Evolutionary conservation across 257 asterid species (phyloP).

Genomic region (Thymus mandschuricus): DNA sequence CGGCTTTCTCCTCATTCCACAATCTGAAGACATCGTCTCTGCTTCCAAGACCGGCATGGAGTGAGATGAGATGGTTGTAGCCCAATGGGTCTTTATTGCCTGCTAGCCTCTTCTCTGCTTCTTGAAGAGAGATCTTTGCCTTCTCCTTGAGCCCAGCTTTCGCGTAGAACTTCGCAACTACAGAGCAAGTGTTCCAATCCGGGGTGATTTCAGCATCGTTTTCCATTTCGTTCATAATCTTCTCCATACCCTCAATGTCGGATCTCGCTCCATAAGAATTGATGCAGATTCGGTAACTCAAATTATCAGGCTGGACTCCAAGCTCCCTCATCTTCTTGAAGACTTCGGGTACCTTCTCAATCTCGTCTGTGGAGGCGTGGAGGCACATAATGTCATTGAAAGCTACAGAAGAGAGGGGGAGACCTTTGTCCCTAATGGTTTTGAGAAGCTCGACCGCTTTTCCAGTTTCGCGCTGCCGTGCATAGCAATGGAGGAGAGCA

Average conservation of each 20-base stretch:
- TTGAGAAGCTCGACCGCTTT: constrained; percentile 56
- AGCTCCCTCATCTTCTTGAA: constrained; percentile 55
- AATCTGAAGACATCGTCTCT: constrained; percentile 61
- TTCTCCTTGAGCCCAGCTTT: constrained; percentile 56
- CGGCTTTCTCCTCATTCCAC: constrained; percentile 57
- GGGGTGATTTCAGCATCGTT: constrained; percentile 43
- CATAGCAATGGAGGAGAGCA: constrained; percentile 88
- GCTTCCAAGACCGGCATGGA: constrained; percentile 66
- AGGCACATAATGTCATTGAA: constrained; percentile 79
- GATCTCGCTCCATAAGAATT: constrained; percentile 70
- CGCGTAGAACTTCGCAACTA: constrained; percentile 62
- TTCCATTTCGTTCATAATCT: constrained; percentile 70
- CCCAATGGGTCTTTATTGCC: constrained; percentile 50
- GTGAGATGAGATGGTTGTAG: constrained; percentile 75
- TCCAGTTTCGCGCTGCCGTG: constrained; percentile 55
- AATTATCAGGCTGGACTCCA: constrained; percentile 62
- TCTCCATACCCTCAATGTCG: constrained; percentile 71
- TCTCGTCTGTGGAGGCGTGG: constrained; percentile 47
- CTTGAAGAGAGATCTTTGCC: constrained; percentile 58
- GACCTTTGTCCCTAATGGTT: constrained; percentile 64
- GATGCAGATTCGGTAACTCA: constrained; percentile 81
- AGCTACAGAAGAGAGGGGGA: constrained; percentile 51
- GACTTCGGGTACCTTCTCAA: constrained; percentile 56
- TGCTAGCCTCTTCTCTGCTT: constrained; percentile 66
- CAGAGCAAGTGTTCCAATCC: constrained; percentile 84